Conservation (phyloP, 176 grass and related monocot species). For the Pharus latifolius region DNA sequence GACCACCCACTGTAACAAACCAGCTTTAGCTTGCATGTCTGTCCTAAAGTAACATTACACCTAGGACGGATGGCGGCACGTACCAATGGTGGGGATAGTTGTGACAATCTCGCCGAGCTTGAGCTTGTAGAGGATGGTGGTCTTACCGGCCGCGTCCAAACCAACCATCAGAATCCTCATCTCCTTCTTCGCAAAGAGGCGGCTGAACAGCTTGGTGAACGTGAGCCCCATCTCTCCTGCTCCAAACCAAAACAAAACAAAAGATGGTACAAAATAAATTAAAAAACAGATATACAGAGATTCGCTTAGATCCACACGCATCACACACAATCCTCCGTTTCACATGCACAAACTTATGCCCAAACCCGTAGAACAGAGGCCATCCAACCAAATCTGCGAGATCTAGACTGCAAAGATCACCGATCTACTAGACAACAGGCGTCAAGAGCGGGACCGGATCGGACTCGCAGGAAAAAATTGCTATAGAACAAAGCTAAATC, state of each 20-base stretch:
- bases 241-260: background rate
- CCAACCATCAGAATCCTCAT: slow-evolving; percentile 93
- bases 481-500: no score
- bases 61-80: slow-evolving; percentile 2
- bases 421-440: background rate
- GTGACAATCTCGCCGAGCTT: slow-evolving; percentile 93
- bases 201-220: slow-evolving; percentile 74
- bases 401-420: background rate
- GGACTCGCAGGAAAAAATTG: background rate
- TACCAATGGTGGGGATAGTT: slow-evolving; percentile 82
- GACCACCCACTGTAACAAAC: background rate
- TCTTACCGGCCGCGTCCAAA: slow-evolving; percentile 82
- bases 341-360: background rate
- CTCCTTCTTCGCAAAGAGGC: slow-evolving; percentile 84
- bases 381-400: slow-evolving; percentile 1
- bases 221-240: slow-evolving; percentile 61
- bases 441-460: background rate
- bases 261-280: no score
- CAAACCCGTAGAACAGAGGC: background rate
- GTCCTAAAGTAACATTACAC: background rate
- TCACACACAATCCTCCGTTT: background rate
- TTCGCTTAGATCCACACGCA: background rate
- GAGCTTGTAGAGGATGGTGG: slow-evolving; percentile 88
- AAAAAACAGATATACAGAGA: slow-evolving; percentile 9
- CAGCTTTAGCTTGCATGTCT: background rate